These are phyloP conservation scores for Lobosporangium transversale DNA, from an alignment of 192 early-diverging fungal genomes.

Conservation along the genomic window DNA sequence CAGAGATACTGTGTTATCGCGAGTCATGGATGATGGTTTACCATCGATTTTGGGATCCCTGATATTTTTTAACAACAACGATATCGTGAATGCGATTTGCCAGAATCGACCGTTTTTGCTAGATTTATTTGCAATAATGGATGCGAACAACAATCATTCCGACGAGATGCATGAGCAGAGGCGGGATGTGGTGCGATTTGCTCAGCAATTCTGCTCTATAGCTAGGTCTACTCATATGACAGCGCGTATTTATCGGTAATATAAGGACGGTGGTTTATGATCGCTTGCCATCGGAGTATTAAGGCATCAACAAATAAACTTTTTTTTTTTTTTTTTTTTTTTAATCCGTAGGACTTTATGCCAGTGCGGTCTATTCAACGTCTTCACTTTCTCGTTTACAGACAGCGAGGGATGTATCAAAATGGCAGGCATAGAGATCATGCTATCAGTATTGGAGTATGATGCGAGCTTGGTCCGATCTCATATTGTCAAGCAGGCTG, in stretches of 20 bases:
- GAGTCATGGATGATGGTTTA: slow-evolving; percentile 79
- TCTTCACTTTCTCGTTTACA: slow-evolving; percentile 76
- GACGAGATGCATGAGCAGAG: slow-evolving; percentile 67
- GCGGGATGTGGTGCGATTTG: slow-evolving; percentile 80
- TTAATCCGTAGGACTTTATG: slow-evolving; percentile 64
- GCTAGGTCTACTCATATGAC: slow-evolving; percentile 74
- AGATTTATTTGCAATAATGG: slow-evolving; percentile 74
- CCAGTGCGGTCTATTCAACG: slow-evolving; percentile 78
- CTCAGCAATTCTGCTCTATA: slow-evolving; percentile 80
- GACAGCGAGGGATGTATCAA: slow-evolving; percentile 64
- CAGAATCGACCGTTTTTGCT: slow-evolving; percentile 72
- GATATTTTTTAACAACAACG: slow-evolving; percentile 82
- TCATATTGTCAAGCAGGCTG: slow-evolving; percentile 62
- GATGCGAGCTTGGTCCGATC: slow-evolving; percentile 78
- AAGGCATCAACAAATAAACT: not conserved
- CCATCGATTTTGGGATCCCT: slow-evolving; percentile 74
- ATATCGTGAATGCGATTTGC: slow-evolving; percentile 79
- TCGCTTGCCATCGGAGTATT: not conserved
- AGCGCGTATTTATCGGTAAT: slow-evolving; percentile 71
- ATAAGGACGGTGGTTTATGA: not conserved
- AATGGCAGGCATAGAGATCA: slow-evolving; percentile 73
- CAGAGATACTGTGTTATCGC: slow-evolving; percentile 82
- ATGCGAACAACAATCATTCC: slow-evolving; percentile 41
- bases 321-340: slow-evolving; percentile 4
- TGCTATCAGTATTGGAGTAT: slow-evolving; percentile 78